phyloP scores from a whole-genome alignment of 495 filamentous ascomycete species.

The Staphylotrichum tortipilum region DNA sequence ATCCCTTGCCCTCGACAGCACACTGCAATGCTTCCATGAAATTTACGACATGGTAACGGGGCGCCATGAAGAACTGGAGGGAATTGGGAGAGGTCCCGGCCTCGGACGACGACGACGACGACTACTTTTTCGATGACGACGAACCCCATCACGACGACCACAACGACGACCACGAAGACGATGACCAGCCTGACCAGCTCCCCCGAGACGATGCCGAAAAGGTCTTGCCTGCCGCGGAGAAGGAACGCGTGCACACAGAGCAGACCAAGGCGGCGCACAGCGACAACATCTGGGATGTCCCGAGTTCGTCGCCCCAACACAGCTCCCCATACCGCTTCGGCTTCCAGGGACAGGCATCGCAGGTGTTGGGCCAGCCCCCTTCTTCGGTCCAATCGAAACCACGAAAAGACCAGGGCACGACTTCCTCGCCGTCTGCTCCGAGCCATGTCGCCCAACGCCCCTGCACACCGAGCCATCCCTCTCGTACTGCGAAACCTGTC shows the following conservation, averaged over 20 bases:
- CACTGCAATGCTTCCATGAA: conserved; percentile 9
- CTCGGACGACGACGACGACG: conserved; percentile 48
- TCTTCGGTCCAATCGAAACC: background rate
- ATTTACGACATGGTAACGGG: conserved; percentile 19
- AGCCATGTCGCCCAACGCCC: too few relatives aligned
- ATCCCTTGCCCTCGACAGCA: too few relatives aligned
- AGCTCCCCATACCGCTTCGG: background rate
- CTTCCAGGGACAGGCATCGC: background rate
- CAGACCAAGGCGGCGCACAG: too few relatives aligned
- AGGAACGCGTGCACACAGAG: background rate
- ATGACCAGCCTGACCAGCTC: background rate
- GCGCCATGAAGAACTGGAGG: conserved; percentile 48
- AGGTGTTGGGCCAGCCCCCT: background rate
- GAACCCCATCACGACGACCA: conserved; percentile 22
- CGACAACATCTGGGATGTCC: conserved; percentile 15
- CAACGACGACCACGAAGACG: background rate
- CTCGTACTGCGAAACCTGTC: background rate
- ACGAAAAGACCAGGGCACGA: background rate
- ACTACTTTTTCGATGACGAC: conserved; percentile 37
- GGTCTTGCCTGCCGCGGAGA: background rate
- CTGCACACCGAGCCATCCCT: background rate
- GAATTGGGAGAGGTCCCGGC: conserved; percentile 50
- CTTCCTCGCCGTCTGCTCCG: too few relatives aligned
- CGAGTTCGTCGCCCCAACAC: conserved; percentile 10
- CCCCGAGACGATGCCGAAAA: background rate